A percentile compares a stretch with the other conserved stretches of the same genome.
These are phyloP conservation scores for Cladosporium colombiae DNA, from an alignment of 2,329 filamentous ascomycete genomes.

Conservation along the genomic window DNA sequence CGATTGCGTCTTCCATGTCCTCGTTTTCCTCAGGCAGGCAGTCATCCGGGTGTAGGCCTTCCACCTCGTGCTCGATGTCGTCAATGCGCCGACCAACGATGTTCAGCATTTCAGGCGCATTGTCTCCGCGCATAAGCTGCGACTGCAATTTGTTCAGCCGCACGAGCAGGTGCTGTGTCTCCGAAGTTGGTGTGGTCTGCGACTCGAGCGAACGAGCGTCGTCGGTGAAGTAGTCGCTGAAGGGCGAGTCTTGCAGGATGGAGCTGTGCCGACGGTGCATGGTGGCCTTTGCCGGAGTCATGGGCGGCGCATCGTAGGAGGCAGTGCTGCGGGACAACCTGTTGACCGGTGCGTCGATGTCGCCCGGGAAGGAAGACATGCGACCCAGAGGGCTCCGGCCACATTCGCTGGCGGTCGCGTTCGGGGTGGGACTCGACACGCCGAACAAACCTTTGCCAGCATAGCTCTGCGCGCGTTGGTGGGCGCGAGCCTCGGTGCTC, in stretches of 20 bases:
- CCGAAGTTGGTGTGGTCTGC: constrained; percentile 28
- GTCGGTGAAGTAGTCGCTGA: constrained; percentile 45
- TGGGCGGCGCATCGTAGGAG: constrained; percentile 24
- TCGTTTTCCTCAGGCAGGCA: constrained; percentile 30
- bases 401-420: constrained; percentile 23
- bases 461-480: constrained; percentile 30
- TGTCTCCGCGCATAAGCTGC: constrained; percentile 36
- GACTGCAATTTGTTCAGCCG: constrained; percentile 41
- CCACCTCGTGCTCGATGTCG: constrained; percentile 37
- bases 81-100: constrained; percentile 34
- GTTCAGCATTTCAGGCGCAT: constrained; percentile 26
- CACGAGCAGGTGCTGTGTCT: constrained; percentile 37
- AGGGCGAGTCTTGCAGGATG: constrained; percentile 39
- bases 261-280: constrained; percentile 24
- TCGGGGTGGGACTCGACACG: constrained; percentile 17
- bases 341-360: background rate
- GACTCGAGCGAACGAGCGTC: constrained; percentile 33
- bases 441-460: background rate
- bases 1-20: constrained; percentile 28
- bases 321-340: constrained; percentile 25
- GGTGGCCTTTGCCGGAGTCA: constrained; percentile 29
- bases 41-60: constrained; percentile 32
- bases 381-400: constrained; percentile 18
- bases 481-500: constrained; percentile 33
- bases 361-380: constrained; percentile 18